Evolutionary conservation across 257 asterid species (phyloP).

Genomic region (Nicotiana paniculata): DNA sequence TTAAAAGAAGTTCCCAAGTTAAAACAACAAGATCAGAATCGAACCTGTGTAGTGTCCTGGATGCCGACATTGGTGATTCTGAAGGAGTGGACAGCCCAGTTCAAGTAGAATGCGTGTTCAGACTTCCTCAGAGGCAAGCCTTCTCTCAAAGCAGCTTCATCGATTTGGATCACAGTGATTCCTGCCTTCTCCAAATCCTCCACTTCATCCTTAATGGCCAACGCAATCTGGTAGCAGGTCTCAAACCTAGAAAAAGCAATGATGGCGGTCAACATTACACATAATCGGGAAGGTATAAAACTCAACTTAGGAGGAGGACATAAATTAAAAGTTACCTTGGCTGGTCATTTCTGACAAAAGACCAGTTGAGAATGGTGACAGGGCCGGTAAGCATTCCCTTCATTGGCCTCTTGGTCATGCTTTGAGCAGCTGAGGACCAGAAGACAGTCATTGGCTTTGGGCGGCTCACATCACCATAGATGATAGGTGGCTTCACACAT

Average conservation of each 20-base stretch:
- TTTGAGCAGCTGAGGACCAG: constrained; percentile 97
- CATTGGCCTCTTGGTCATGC: constrained; percentile 99
- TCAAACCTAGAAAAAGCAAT: constrained; percentile 43
- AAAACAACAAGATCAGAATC: constrained; percentile 1
- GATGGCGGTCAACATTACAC: background rate
- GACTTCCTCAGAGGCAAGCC: constrained; percentile 94
- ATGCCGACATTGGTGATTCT: constrained; percentile 87
- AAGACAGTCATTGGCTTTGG: constrained; percentile 95
- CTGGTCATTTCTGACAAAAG: constrained; percentile 92
- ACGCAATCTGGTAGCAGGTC: constrained; percentile 92
- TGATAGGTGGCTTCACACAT: constrained; percentile 98
- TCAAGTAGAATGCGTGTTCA: constrained; percentile 86
- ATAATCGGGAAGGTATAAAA: background rate
- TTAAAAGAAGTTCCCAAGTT: background rate
- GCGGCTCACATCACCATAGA: constrained; percentile 98
- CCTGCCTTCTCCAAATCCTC: constrained; percentile 98
- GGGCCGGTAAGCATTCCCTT: constrained; percentile 99
- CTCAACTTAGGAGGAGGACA: background rate
- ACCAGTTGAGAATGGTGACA: constrained; percentile 97
- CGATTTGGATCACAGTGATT: constrained; percentile 82
- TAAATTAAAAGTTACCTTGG: constrained; percentile 50
- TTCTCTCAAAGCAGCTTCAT: constrained; percentile 95
- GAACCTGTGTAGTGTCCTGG: constrained; percentile 87
- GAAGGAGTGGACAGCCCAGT: constrained; percentile 99
- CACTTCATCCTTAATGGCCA: constrained; percentile 94